A percentile compares a stretch with the other conserved stretches of the same genome.
phyloP scores from a whole-genome alignment of 257 asterid genomes.

The Galeopsis tetrahit region DNA sequence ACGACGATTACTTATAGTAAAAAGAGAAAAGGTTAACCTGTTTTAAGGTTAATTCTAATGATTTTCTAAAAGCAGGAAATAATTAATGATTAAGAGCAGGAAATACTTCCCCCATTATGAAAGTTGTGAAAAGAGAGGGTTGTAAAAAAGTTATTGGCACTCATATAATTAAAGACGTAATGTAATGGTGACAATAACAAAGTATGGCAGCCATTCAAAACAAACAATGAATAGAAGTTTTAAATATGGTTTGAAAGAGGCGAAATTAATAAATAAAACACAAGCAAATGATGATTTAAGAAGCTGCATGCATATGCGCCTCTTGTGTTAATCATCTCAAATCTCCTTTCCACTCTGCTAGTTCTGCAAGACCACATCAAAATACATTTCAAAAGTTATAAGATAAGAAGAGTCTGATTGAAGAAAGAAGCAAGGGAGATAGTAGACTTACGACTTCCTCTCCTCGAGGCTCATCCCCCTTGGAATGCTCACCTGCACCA shows the following conservation, averaged over 20 bases:
- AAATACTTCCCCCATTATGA: too few relatives aligned
- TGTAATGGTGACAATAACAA: not conserved
- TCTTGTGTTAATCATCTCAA: not conserved
- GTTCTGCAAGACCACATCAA: not conserved
- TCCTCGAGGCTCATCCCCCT: slow-evolving; percentile 27
- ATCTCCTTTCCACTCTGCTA: slow-evolving; percentile 4
- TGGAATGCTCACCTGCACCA: slow-evolving; percentile 37
- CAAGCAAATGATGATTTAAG: not conserved
- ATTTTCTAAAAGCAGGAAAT: too few relatives aligned
- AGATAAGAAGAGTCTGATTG: too few relatives aligned
- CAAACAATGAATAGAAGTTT: slow-evolving; percentile 5
- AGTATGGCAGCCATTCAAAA: slow-evolving; percentile 10
- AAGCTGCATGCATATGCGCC: not conserved
- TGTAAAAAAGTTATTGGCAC: too few relatives aligned
- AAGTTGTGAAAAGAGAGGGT: too few relatives aligned
- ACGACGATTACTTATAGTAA: too few relatives aligned
- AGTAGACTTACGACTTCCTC: slow-evolving; percentile 17
- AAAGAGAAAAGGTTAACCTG: too few relatives aligned
- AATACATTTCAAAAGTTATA: not conserved
- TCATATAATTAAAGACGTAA: too few relatives aligned
- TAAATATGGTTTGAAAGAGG: not conserved
- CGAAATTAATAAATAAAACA: slow-evolving; percentile 9
- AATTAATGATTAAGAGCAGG: too few relatives aligned
- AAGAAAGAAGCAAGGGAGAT: not conserved
- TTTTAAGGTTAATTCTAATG: too few relatives aligned